phyloP scores from a whole-genome alignment of 2,329 filamentous ascomycete genomes.

The Exophiala sp. region DNA sequence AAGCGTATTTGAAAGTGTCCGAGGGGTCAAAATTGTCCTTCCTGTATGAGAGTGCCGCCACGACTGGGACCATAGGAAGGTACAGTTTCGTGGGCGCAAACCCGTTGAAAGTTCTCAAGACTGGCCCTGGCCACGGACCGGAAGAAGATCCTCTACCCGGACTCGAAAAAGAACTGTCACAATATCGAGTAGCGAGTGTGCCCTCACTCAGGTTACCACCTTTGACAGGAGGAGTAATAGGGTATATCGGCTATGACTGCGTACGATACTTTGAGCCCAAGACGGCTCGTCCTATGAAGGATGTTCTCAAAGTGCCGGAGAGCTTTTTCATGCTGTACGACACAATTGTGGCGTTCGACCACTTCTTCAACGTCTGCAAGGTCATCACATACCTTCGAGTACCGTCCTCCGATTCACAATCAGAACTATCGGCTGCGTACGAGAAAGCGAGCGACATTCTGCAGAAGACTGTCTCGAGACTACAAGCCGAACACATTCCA shows the following conservation, averaged over 20 bases:
- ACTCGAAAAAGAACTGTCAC: constrained; percentile 74
- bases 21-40: constrained; percentile 72
- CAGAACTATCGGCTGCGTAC: constrained; percentile 66
- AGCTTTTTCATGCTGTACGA: constrained; percentile 96
- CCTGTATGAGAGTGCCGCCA: constrained; percentile 90
- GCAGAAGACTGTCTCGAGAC: constrained; percentile 63
- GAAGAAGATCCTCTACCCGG: constrained; percentile 78
- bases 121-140: constrained; percentile 81
- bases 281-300: constrained; percentile 83
- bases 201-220: constrained; percentile 80
- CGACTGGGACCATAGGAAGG: constrained; percentile 84
- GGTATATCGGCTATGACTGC: constrained; percentile 97
- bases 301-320: constrained; percentile 84
- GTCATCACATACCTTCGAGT: constrained; percentile 87
- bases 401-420: constrained; percentile 46
- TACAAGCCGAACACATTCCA: constrained; percentile 71
- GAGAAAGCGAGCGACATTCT: constrained; percentile 63
- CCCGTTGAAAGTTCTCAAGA: constrained; percentile 74
- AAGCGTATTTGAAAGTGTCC: constrained; percentile 76
- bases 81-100: constrained; percentile 93
- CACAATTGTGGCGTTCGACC: constrained; percentile 89
- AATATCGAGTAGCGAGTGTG: constrained; percentile 75
- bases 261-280: constrained; percentile 97
- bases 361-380: constrained; percentile 89
- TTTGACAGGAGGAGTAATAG: constrained; percentile 86